phyloP scores from a whole-genome alignment of 768 basidiomycete species.

The Leucocoprinus birnbaumii region DNA sequence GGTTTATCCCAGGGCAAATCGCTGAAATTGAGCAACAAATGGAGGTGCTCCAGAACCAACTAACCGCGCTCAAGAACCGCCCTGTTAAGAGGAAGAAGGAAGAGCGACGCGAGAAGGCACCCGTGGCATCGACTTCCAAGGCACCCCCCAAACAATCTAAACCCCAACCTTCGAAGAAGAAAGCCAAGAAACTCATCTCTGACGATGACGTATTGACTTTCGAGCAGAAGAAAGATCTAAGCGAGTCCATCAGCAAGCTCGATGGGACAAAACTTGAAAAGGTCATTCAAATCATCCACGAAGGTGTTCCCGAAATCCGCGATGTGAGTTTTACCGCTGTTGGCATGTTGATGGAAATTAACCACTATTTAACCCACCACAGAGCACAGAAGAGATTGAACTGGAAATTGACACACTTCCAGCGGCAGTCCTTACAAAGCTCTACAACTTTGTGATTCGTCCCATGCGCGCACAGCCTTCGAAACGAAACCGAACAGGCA shows the following conservation, averaged over 20 bases:
- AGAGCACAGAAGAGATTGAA: constrained; percentile 98
- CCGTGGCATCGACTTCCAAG: constrained; percentile 67
- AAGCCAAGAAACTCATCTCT: constrained; percentile 60
- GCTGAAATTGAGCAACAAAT: constrained; percentile 80
- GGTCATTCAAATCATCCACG: constrained; percentile 94
- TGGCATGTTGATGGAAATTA: constrained; percentile 11
- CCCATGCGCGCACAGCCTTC: constrained; percentile 62
- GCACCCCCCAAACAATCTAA: constrained; percentile 47
- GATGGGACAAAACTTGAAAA: constrained; percentile 82
- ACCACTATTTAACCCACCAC: constrained; percentile 17
- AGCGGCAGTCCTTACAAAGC: constrained; percentile 79
- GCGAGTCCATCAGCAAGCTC: constrained; percentile 86
- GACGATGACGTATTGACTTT: constrained; percentile 87
- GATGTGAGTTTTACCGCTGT: constrained; percentile 56
- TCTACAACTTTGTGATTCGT: constrained; percentile 93
- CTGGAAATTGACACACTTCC: constrained; percentile 95
- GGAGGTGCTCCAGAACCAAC: constrained; percentile 68
- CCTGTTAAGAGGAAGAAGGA: constrained; percentile 61
- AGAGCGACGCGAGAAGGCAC: constrained; percentile 53
- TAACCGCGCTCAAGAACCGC: constrained; percentile 57
- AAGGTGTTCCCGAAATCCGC: constrained; percentile 89
- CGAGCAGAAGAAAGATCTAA: constrained; percentile 97
- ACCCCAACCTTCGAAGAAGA: constrained; percentile 48
- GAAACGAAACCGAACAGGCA: constrained; percentile 62
- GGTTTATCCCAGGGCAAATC: constrained; percentile 53